Evolutionary conservation across 1,284 basidiomycete species (phyloP), one percentile per base, ranked within the genome.

Genomic region (Tylopilus sp.): DNA sequence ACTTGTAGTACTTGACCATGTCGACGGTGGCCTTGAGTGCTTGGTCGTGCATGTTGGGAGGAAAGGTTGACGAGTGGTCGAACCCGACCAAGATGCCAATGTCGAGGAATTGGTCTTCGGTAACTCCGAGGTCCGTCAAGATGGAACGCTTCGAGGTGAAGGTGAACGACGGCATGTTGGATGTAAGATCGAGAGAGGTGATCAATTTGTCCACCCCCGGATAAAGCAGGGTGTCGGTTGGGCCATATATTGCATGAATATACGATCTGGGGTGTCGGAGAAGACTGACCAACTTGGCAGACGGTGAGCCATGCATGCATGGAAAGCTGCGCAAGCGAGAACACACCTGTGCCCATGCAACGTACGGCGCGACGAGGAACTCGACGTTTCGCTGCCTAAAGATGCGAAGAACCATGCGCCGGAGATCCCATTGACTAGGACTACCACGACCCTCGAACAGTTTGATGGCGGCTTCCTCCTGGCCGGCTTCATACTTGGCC

Each of bases 341-440:
- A 69, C 71, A 61, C 69, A 94, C 93, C 80, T 97, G 95, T 38
- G 94, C 91, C 80, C 89, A 91, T 37, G 93, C 85, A 44, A 93
- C 77, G 70, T 99, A 99, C 9, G 95, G 95, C 34, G 96, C 94
- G 55, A 98, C 84, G 41, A 99, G 78, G 67, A 94, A 98, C 72
- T 99, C 95, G 57, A 97, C 93, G 62, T 93, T 91, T 38, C 95
- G 78, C 71, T 97, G 91, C 67, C 93, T 85, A 71, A 99, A 96
- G 54, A 95, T 88, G 51, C 94, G 80, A 59, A 97, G 75, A 15
- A 98, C 86, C 73, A 90, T 83, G 61, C 94, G 83, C 81, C 96
- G 91, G 20, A 98, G 76, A 71, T 99, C 95, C 77, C 86, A 90
- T 60, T 91, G 88, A 52, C 77, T 75, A 48, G 87, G 65, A 29